Percentiles rank a stretch among this genome's conserved stretches.
Evolutionary conservation across 202 grass and related monocot genomes (phyloP).

Genomic region (Setaria viridis): DNA sequence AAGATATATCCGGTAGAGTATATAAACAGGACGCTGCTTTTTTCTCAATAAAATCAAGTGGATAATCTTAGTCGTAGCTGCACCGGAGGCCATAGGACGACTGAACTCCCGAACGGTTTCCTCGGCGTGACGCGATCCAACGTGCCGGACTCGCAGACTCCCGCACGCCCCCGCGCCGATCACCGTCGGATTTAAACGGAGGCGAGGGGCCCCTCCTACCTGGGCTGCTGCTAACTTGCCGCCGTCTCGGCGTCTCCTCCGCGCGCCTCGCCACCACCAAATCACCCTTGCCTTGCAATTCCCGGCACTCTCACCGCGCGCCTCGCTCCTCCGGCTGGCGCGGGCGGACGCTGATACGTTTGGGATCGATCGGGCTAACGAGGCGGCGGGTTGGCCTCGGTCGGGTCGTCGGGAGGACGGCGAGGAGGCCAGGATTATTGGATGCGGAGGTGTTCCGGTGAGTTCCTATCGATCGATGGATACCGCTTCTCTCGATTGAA

Average conservation of each 20-base stretch:
- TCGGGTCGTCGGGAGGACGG: too few relatives aligned
- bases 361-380: not conserved
- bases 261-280: not conserved
- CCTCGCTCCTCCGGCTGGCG: too few relatives aligned
- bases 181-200: conserved; percentile 12
- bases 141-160: too few relatives aligned
- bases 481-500: not conserved
- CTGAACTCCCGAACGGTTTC: too few relatives aligned
- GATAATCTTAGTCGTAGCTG: too few relatives aligned
- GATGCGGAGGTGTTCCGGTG: not conserved
- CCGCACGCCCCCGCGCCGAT: not conserved
- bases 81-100: too few relatives aligned
- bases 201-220: not conserved
- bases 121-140: too few relatives aligned
- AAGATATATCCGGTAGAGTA: too few relatives aligned
- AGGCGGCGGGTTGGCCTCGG: not conserved
- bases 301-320: not conserved
- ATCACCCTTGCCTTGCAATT: conserved; percentile 11
- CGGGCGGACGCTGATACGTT: not conserved
- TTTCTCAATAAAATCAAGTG: too few relatives aligned
- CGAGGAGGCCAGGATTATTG: not conserved
- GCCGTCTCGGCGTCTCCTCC: conserved; percentile 34
- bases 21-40: too few relatives aligned
- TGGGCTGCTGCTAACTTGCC: conserved; percentile 2
- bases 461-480: not conserved